These are phyloP conservation scores for Cladosporium sp. DNA, from an alignment of 2,329 filamentous ascomycete genomes.

Conservation along the genomic window DNA sequence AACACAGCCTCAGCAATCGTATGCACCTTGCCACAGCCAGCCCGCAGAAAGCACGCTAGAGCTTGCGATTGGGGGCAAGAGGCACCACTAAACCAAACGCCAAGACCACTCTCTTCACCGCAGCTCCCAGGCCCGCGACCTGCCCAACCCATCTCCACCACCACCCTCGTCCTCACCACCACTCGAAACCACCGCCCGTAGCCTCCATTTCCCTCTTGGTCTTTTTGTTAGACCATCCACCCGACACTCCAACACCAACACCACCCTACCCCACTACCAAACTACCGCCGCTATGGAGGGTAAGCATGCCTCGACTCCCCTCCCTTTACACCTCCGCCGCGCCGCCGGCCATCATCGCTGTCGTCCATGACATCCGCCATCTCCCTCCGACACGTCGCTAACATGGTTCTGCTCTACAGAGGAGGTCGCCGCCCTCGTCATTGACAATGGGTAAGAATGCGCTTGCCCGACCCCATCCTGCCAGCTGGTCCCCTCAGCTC, in stretches of 20 bases:
- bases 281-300: conserved; percentile 25
- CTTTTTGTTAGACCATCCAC: not conserved
- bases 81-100: conserved; percentile 1
- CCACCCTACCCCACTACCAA: conserved; percentile 4
- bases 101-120: conserved; percentile 6
- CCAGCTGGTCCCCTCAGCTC: conserved; percentile 32
- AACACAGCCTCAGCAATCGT: conserved; percentile 3
- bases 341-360: not conserved
- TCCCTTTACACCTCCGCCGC: conserved; percentile 7
- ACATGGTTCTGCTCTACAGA: conserved; percentile 54
- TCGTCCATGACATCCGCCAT: not conserved
- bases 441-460: conserved; percentile 98
- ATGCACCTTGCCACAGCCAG: conserved; percentile 4
- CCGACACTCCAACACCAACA: not conserved
- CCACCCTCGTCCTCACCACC: conserved; percentile 1
- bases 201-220: not conserved
- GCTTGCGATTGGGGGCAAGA: conserved; percentile 1
- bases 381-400: not conserved
- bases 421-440: conserved; percentile 99
- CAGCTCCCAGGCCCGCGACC: conserved; percentile 6
- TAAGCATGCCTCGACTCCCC: conserved; percentile 17
- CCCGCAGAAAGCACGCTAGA: conserved; percentile 7
- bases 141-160: conserved; percentile 1
- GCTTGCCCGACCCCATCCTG: conserved; percentile 27
- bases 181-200: not conserved